These are phyloP conservation scores for Mycena alexandri DNA, from an alignment of 768 basidiomycete genomes.

Conservation along the genomic window DNA sequence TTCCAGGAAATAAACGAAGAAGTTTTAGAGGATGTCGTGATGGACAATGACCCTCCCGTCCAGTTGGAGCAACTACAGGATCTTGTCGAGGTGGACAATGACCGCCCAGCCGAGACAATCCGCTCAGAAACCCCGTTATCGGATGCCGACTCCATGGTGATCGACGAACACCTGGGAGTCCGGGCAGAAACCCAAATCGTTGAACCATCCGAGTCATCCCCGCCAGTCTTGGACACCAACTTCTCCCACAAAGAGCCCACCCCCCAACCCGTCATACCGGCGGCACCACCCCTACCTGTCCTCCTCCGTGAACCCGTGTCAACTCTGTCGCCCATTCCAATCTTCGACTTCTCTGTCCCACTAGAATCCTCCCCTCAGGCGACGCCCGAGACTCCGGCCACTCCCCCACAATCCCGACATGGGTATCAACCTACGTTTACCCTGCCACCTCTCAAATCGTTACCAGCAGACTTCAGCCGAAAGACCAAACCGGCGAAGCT, in stretches of 20 bases:
- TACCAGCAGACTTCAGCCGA: slow-evolving; percentile 65
- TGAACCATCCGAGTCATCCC: not conserved
- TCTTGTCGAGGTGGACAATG: slow-evolving; percentile 1
- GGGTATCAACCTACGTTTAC: slow-evolving; percentile 58
- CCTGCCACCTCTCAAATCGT: slow-evolving; percentile 61
- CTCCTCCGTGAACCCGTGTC: slow-evolving; percentile 46
- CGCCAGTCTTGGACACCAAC: not conserved
- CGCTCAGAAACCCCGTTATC: slow-evolving; percentile 28
- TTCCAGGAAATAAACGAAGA: not conserved
- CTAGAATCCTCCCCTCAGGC: slow-evolving; percentile 36
- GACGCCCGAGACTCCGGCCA: slow-evolving; percentile 26
- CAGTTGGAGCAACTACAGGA: slow-evolving; percentile 14
- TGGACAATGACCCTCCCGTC: slow-evolving; percentile 20
- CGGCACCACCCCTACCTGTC: slow-evolving; percentile 40
- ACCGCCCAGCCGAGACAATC: not conserved
- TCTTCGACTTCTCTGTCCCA: slow-evolving; percentile 42
- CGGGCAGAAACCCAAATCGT: slow-evolving; percentile 15
- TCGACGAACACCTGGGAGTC: slow-evolving; percentile 35
- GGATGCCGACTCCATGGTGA: slow-evolving; percentile 34
- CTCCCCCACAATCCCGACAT: slow-evolving; percentile 41
- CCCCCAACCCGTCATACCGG: slow-evolving; percentile 32
- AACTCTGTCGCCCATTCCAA: slow-evolving; percentile 41
- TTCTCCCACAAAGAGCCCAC: slow-evolving; percentile 28
- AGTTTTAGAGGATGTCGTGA: slow-evolving; percentile 29
- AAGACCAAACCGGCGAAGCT: slow-evolving; percentile 60